Percentiles rank a stretch among this genome's conserved stretches.
These are phyloP conservation scores for Saccharum officinarum DNA, from an alignment of 176 grass and related monocot genomes.

Conservation along the genomic window DNA sequence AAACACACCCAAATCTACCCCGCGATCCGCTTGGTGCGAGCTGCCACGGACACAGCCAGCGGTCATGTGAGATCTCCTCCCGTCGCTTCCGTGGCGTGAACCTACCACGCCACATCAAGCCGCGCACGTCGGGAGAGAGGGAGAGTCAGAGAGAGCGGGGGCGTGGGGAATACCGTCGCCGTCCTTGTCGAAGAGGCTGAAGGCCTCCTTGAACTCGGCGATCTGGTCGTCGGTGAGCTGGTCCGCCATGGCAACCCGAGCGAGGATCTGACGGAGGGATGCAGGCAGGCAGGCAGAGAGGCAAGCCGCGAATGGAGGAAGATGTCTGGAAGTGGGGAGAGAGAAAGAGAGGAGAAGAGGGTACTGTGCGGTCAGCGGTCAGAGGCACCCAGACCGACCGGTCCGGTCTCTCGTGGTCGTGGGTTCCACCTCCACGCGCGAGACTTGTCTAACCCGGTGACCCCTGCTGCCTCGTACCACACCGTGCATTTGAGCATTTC, in stretches of 20 bases:
- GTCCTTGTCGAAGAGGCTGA: slow-evolving; percentile 95
- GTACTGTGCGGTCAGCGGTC: background rate
- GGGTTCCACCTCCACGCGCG: background rate
- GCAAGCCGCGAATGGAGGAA: slow-evolving; percentile 24
- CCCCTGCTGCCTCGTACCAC: too few species aligned
- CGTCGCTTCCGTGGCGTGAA: background rate
- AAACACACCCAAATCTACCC: background rate
- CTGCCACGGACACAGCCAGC: background rate
- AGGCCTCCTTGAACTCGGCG: slow-evolving; percentile 94
- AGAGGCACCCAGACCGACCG: background rate
- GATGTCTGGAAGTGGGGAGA: background rate
- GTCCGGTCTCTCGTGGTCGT: background rate
- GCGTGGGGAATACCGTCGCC: slow-evolving; percentile 54
- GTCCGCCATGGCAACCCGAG: slow-evolving; percentile 50
- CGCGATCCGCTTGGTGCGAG: background rate
- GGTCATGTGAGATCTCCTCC: background rate
- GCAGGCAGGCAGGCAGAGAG: background rate
- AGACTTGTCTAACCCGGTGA: too few species aligned
- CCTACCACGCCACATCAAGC: background rate
- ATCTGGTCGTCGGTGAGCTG: slow-evolving; percentile 86
- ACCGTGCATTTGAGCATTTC: too few species aligned
- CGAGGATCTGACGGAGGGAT: slow-evolving; percentile 10
- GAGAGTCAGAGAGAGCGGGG: background rate
- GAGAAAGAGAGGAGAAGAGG: background rate
- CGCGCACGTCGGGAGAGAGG: background rate